A percentile compares a stretch with the other conserved stretches of the same genome.
phyloP scores from a whole-genome alignment of 2,329 filamentous ascomycete genomes.

The Fusarium pininemorale region DNA sequence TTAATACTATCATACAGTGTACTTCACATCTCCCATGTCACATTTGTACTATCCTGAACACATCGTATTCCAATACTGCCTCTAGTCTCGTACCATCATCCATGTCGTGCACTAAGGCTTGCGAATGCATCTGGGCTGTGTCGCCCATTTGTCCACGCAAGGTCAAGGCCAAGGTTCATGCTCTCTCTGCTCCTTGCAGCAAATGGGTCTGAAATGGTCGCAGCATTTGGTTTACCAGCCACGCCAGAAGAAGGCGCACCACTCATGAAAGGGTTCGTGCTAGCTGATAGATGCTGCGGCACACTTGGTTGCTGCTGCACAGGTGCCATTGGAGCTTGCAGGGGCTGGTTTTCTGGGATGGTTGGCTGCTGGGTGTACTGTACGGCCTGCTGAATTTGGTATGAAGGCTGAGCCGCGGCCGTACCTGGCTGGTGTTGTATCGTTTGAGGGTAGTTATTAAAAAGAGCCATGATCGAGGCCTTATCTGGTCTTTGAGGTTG shows the following conservation, averaged over 20 bases:
- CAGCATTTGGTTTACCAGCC: conserved; percentile 29
- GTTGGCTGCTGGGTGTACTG: conserved; percentile 39
- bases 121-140: conserved; percentile 85
- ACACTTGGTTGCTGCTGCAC: conserved; percentile 40
- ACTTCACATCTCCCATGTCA: conserved; percentile 22
- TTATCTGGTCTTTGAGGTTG: conserved; percentile 69
- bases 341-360: conserved; percentile 44
- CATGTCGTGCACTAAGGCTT: conserved; percentile 72
- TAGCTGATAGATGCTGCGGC: conserved; percentile 52
- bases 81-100: conserved; percentile 46
- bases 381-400: conserved; percentile 5
- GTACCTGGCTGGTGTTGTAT: conserved; percentile 52
- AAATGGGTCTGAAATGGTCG: conserved; percentile 55
- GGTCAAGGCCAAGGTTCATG: conserved; percentile 70
- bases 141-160: conserved; percentile 73
- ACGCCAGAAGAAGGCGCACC: conserved; percentile 41
- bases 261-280: conserved; percentile 67
- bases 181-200: conserved; percentile 71
- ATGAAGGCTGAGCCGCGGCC: conserved; percentile 38
- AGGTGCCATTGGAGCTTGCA: conserved; percentile 40
- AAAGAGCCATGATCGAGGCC: conserved; percentile 79
- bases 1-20: conserved; percentile 44
- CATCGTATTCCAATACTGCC: conserved; percentile 20
- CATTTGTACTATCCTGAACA: conserved; percentile 37
- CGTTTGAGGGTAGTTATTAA: conserved; percentile 69